A percentile compares a stretch with the other conserved stretches of the same genome.
Evolutionary conservation across 768 basidiomycete species (phyloP).

Genomic region (Coprinopsis marcescibilis): DNA sequence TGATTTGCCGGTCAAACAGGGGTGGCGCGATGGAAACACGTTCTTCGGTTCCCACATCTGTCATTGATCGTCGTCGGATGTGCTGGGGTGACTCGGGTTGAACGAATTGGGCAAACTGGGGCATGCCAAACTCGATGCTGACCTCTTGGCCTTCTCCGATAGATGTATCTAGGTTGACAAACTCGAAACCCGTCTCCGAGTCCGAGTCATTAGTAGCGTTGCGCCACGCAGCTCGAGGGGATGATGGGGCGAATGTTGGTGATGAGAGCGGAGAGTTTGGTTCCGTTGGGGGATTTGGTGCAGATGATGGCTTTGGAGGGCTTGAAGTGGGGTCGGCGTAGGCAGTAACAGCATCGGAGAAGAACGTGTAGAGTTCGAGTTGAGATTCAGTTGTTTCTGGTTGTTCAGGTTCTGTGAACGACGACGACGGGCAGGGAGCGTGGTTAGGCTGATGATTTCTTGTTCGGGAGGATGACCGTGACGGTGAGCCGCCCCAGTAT

Average conservation of each 20-base stretch:
- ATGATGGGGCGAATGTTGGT: not conserved
- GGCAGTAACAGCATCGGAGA: constrained; percentile 5
- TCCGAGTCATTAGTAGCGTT: not conserved
- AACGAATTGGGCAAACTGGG: not conserved
- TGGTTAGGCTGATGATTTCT: not conserved
- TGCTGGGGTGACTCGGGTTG: not conserved
- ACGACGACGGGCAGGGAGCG: not conserved
- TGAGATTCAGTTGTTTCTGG: not conserved
- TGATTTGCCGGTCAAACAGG: constrained; percentile 35
- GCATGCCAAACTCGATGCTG: not conserved
- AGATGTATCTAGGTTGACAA: not conserved
- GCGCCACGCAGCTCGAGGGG: not conserved
- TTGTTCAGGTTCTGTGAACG: not conserved
- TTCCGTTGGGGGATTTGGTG: not conserved
- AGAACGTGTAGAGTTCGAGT: constrained; percentile 10
- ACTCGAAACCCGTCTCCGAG: not conserved
- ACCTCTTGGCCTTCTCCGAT: not conserved
- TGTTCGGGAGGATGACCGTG: not conserved
- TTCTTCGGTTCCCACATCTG: not conserved
- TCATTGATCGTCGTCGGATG: not conserved
- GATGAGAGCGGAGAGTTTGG: not conserved
- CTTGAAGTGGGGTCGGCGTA: not conserved
- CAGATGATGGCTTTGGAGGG: not conserved
- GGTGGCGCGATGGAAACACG: constrained; percentile 10
- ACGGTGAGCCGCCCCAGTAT: constrained; percentile 1